Conservation (phyloP, 1,284 basidiomycete species). For the Apiotrichum sp. region DNA sequence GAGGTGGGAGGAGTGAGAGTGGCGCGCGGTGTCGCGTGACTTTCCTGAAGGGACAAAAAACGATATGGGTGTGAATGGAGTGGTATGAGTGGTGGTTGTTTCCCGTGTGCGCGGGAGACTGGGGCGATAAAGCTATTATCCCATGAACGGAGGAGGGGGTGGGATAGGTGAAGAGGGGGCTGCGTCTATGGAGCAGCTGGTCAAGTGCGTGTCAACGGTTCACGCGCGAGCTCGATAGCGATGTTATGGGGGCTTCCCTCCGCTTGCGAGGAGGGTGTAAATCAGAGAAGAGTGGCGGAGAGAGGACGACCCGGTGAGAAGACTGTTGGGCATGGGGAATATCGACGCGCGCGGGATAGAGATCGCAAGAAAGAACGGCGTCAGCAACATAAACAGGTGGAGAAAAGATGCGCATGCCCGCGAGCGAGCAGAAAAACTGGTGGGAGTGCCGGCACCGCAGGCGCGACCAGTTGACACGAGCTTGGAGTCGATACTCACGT, state of each 20-base stretch:
- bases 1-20: slow-evolving; percentile 1
- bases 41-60: neutral
- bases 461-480: neutral
- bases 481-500: slow-evolving; percentile 22
- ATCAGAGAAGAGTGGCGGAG: slow-evolving; percentile 42
- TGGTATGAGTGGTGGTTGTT: slow-evolving; percentile 1
- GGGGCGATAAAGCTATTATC: slow-evolving; percentile 16
- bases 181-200: slow-evolving; percentile 8
- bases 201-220: slow-evolving; percentile 1
- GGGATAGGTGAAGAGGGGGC: slow-evolving; percentile 5
- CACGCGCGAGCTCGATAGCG: slow-evolving; percentile 15
- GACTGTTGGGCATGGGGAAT: slow-evolving; percentile 20
- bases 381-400: neutral
- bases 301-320: slow-evolving; percentile 31
- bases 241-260: slow-evolving; percentile 45
- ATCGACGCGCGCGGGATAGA: neutral
- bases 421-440: neutral
- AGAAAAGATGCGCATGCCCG: neutral
- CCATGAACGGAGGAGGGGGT: slow-evolving; percentile 14
- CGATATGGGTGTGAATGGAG: neutral
- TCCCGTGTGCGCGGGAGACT: slow-evolving; percentile 11
- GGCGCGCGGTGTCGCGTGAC: neutral
- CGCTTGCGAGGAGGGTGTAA: slow-evolving; percentile 39
- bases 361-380: neutral
- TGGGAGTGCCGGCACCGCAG: neutral